Evolutionary conservation across 306 rosid species (phyloP), one percentile per base, ranked within the genome.

Genomic region (Acacia melanoxylon): DNA sequence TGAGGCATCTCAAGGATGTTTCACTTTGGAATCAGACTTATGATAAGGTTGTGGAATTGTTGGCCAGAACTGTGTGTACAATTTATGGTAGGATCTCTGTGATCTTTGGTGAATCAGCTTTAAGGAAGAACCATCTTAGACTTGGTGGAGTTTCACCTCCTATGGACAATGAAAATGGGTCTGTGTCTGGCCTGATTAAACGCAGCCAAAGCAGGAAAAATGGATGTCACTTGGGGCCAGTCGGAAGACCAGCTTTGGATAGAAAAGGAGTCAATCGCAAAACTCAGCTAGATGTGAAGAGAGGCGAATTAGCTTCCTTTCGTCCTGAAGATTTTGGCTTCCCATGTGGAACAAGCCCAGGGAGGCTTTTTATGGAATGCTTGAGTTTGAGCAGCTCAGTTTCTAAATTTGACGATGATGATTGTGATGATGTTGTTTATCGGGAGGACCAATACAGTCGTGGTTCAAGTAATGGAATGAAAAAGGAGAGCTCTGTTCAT

Each of bases 21-120:
- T 92, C 99, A 13, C 90, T 93, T 22, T 95, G 99, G 99, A 91
- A 92, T 81, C 94, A 93, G 86, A 91, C 90, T 0, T 95, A 86
- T 87, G 98, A 93, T 80, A 95, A 92, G 90, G 93, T 93, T 76
- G 97, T 95, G 75, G 99, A 95, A 79, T 82, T 95, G 83, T 80
- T 95, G 86, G 99, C 91, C n/a, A 91, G 99, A 80, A 91, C 98
- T 4, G 98, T 91, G 40, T 95, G 99, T 82, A 95, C 99, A 6
- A 81, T 95, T 68, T 93, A 89, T 78, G 95, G 96, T 2, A 86
- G 96, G 68, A 89, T 95, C 73, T 84, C 87, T 51, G 78, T 82
- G 15, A 84, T 91, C 65, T 93, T 91, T 51, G 95, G 91, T 19
- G 94, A 90, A 49, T 75, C 92, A 81, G 84, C 80, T 10, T 51